Evolutionary conservation across 2,329 filamentous ascomycete species (phyloP).

Genomic region (Pseudocercospora eumusae): DNA sequence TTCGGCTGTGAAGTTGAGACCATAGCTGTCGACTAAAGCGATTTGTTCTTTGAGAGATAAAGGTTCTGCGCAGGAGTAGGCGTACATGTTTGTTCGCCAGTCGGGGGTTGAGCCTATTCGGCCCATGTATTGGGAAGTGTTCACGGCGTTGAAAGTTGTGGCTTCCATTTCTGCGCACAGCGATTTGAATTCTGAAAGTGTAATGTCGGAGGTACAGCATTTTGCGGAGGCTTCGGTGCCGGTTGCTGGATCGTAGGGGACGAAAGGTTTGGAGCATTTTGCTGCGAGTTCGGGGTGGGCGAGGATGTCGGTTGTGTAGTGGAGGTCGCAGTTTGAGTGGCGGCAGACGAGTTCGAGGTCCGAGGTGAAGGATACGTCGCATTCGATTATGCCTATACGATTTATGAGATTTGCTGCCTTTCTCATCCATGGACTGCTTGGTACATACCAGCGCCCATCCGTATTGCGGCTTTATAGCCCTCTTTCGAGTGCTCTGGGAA

Average conservation of each 20-base stretch:
- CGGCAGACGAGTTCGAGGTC: conserved; percentile 68
- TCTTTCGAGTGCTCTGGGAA: conserved; percentile 66
- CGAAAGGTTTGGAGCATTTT: conserved; percentile 65
- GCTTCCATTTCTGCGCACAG: conserved; percentile 73
- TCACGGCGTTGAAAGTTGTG: conserved; percentile 60
- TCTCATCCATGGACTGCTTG: neutral
- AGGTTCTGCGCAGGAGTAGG: conserved; percentile 61
- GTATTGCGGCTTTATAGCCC: conserved; percentile 62
- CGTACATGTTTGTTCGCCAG: conserved; percentile 67
- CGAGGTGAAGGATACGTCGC: conserved; percentile 67
- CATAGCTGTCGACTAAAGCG: conserved; percentile 57
- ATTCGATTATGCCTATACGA: conserved; percentile 57
- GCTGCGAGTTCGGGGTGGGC: conserved; percentile 61
- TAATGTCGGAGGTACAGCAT: conserved; percentile 73
- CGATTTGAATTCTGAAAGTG: conserved; percentile 65
- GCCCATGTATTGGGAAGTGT: conserved; percentile 55
- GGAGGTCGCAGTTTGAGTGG: conserved; percentile 67
- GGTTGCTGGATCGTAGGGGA: conserved; percentile 43
- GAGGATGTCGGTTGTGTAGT: conserved; percentile 69
- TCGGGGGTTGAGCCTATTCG: conserved; percentile 48
- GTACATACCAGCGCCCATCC: conserved; percentile 61
- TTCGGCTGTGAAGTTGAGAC: conserved; percentile 66
- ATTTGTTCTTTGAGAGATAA: conserved; percentile 65
- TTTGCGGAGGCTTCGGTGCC: conserved; percentile 59
- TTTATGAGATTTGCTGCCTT: neutral